These are phyloP conservation scores for Metarhizium robertsii DNA, from an alignment of 2,329 filamentous ascomycete genomes.

Conservation along the genomic window DNA sequence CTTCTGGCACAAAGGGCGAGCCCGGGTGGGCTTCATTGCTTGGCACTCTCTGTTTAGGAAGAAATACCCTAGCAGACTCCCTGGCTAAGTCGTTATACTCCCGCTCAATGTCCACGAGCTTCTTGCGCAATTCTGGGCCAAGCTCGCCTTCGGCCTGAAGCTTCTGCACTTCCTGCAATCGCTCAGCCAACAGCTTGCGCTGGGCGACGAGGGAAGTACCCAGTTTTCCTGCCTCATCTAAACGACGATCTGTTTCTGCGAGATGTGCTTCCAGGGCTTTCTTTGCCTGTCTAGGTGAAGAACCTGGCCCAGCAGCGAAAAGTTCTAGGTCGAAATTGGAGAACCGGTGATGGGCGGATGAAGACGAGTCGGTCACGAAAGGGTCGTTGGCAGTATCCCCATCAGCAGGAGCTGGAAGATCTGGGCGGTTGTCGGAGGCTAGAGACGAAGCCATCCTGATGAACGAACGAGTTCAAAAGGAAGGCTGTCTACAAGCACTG, in stretches of 20 bases:
- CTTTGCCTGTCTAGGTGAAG: constrained; percentile 80
- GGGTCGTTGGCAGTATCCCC: constrained; percentile 39
- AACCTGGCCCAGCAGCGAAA: constrained; percentile 64
- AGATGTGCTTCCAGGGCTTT: constrained; percentile 85
- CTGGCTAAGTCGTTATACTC: constrained; percentile 92
- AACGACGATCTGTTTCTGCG: constrained; percentile 80
- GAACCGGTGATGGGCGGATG: constrained; percentile 55
- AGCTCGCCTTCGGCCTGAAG: constrained; percentile 69
- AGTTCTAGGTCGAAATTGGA: constrained; percentile 74
- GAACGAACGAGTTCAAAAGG: constrained; percentile 11
- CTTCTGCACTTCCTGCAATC: constrained; percentile 75
- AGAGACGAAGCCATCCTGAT: constrained; percentile 33
- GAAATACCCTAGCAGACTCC: constrained; percentile 80
- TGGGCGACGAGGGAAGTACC: constrained; percentile 84
- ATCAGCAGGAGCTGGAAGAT: constrained; percentile 27
- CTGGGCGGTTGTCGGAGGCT: constrained; percentile 29
- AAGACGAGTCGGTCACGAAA: constrained; percentile 41
- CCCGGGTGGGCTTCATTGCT: constrained; percentile 51
- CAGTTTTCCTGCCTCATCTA: constrained; percentile 84
- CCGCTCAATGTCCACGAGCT: constrained; percentile 78
- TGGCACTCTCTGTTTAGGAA: constrained; percentile 73
- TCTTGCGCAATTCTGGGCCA: constrained; percentile 70
- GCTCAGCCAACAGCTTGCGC: constrained; percentile 71
- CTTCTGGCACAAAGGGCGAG: constrained; percentile 45
- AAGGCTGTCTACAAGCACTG: constrained; percentile 13